Conservation (phyloP, 106 monocot genomes). For the Gastrodia elata region DNA sequence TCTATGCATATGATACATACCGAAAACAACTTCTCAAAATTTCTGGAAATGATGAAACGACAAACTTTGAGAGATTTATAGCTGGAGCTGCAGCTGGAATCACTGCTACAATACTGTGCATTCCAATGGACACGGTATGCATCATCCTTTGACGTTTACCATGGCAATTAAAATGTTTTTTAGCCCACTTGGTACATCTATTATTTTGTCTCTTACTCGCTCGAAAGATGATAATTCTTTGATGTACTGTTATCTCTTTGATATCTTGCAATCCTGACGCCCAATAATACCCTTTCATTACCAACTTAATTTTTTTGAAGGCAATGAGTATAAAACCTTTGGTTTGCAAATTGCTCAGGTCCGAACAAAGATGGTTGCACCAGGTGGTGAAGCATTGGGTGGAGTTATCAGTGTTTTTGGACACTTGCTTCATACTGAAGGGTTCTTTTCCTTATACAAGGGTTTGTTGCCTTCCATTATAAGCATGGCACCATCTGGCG, state of each 20-base stretch:
- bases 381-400: constrained; percentile 90
- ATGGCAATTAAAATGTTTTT: not conserved
- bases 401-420: constrained; percentile 74
- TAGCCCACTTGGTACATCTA: not conserved
- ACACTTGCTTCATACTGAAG: constrained; percentile 80
- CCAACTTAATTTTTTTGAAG: not conserved
- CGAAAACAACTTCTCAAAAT: constrained; percentile 66
- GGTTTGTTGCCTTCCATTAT: constrained; percentile 85
- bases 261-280: not conserved
- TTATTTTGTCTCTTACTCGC: not conserved
- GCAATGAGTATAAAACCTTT: not conserved
- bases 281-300: not conserved
- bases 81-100: constrained; percentile 91
- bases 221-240: not conserved
- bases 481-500: constrained; percentile 97
- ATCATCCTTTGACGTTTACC: constrained; percentile 2
- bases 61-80: constrained; percentile 80
- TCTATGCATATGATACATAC: constrained; percentile 94
- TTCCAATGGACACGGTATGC: constrained; percentile 95
- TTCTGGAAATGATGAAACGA: constrained; percentile 84
- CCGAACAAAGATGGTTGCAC: constrained; percentile 88
- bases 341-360: constrained; percentile 38
- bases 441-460: constrained; percentile 92
- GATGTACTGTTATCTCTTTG: not conserved
- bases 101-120: constrained; percentile 83